Percentiles rank a stretch among this genome's conserved stretches.
phyloP scores from a whole-genome alignment of 2,329 filamentous ascomycete genomes.

The Cytospora piceicola region DNA sequence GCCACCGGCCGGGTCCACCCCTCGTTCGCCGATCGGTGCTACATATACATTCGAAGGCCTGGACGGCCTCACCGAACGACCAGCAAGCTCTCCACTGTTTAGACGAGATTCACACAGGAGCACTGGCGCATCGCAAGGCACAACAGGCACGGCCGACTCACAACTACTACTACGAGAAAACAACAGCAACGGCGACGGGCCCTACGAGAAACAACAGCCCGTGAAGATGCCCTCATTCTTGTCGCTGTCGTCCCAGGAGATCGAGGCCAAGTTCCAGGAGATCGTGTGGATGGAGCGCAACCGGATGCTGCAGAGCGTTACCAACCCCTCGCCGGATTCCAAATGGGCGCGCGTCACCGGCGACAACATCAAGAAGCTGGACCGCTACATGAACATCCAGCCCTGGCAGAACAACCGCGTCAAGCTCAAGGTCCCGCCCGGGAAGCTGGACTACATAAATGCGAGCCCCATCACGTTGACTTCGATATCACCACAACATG shows the following conservation, averaged over 20 bases:
- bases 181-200: conserved; percentile 3
- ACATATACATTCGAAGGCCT: conserved; percentile 31
- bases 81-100: conserved; percentile 29
- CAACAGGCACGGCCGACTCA: conserved; percentile 25
- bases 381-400: conserved; percentile 88
- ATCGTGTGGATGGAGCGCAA: conserved; percentile 58
- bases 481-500: conserved; percentile 42
- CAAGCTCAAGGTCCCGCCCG: conserved; percentile 75
- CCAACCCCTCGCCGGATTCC: conserved; percentile 44
- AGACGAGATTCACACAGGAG: conserved; percentile 4
- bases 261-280: conserved; percentile 56
- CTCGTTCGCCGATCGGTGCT: conserved; percentile 33
- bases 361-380: conserved; percentile 63
- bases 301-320: conserved; percentile 47
- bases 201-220: conserved; percentile 14
- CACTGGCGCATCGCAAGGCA: conserved; percentile 15
- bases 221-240: conserved; percentile 46
- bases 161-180: conserved; percentile 6
- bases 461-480: conserved; percentile 70
- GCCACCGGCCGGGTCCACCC: conserved; percentile 36
- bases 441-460: conserved; percentile 78
- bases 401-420: conserved; percentile 88
- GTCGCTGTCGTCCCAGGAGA: conserved; percentile 45
- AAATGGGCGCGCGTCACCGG: conserved; percentile 58
- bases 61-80: conserved; percentile 40